Evolutionary conservation across 495 filamentous ascomycete species (phyloP).

Genomic region (Penicillium soppii): DNA sequence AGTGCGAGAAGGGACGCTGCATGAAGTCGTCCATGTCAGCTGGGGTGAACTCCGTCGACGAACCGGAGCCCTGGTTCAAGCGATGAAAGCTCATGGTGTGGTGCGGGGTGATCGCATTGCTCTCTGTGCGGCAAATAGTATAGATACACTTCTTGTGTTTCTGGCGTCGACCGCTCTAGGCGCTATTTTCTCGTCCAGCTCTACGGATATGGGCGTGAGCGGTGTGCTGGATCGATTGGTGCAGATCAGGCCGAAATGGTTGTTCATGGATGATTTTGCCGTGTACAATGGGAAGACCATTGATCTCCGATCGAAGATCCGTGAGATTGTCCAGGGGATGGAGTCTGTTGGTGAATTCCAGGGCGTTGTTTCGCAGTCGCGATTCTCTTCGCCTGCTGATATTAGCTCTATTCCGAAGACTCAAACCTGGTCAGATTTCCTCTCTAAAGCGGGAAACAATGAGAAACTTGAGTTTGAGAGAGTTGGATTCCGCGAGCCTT

Average conservation of each 20-base stretch:
- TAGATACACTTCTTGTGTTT: conserved; percentile 68
- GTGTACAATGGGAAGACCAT: conserved; percentile 76
- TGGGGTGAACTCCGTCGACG: conserved; percentile 60
- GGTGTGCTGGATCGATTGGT: conserved; percentile 71
- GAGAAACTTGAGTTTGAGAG: conserved; percentile 54
- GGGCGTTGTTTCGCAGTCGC: conserved; percentile 63
- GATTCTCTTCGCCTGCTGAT: conserved; percentile 59
- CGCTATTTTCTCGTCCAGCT: conserved; percentile 67
- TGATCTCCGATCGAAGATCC: conserved; percentile 71
- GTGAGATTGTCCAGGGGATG: conserved; percentile 62
- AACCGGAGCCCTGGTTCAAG: conserved; percentile 57
- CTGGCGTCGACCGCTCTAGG: conserved; percentile 65
- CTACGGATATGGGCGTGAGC: conserved; percentile 77
- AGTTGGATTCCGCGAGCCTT: conserved; percentile 52
- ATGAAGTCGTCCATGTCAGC: conserved; percentile 53
- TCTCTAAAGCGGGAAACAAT: conserved; percentile 39
- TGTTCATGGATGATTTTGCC: conserved; percentile 77
- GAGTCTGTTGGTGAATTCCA: conserved; percentile 55
- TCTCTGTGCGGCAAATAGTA: conserved; percentile 67
- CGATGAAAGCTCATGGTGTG: conserved; percentile 63
- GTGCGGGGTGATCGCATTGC: conserved; percentile 69
- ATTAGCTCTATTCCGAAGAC: conserved; percentile 53
- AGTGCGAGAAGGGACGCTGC: conserved; percentile 65
- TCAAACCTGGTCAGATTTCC: conserved; percentile 52
- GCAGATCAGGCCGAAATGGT: conserved; percentile 67